phyloP scores from a whole-genome alignment of 768 basidiomycete species.

The Tylopilus sp. region DNA sequence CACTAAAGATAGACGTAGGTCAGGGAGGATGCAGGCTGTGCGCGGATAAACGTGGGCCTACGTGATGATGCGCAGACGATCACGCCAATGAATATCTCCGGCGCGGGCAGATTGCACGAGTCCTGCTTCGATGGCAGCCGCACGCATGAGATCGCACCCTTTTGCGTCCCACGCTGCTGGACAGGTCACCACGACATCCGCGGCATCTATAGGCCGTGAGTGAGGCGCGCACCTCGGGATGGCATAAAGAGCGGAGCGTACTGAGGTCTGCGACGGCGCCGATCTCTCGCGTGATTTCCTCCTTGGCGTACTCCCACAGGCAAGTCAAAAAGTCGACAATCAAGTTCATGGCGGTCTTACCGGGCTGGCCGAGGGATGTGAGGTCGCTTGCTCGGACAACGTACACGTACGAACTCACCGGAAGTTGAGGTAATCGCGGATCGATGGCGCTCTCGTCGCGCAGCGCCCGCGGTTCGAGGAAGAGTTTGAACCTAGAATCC shows the following conservation, averaged over 20 bases:
- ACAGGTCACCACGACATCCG: conserved; percentile 83
- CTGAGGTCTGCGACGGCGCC: conserved; percentile 83
- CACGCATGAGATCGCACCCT: conserved; percentile 83
- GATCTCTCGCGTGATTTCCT: conserved; percentile 84
- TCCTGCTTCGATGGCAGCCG: conserved; percentile 76
- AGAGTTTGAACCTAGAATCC: conserved; percentile 74
- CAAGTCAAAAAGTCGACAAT: conserved; percentile 82
- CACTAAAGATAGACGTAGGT: conserved; percentile 34
- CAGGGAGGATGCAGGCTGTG: not conserved
- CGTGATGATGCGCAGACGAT: conserved; percentile 81
- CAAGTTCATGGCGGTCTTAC: conserved; percentile 73
- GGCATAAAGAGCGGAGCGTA: conserved; percentile 33
- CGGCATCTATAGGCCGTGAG: conserved; percentile 51
- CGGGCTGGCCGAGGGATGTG: conserved; percentile 43
- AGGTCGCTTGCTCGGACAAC: not conserved
- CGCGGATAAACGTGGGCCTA: conserved; percentile 24
- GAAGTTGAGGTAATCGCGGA: conserved; percentile 73
- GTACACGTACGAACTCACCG: conserved; percentile 45
- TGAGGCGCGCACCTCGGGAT: not conserved
- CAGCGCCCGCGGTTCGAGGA: conserved; percentile 77
- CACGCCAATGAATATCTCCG: conserved; percentile 73
- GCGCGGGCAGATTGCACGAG: conserved; percentile 70
- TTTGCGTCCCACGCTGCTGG: conserved; percentile 90
- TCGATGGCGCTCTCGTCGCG: conserved; percentile 70
- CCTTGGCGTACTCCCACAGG: conserved; percentile 84